Base-by-base conservation (phyloP, 805 yeast genomes). In the Vanderwaltozyma tropicalis region DNA sequence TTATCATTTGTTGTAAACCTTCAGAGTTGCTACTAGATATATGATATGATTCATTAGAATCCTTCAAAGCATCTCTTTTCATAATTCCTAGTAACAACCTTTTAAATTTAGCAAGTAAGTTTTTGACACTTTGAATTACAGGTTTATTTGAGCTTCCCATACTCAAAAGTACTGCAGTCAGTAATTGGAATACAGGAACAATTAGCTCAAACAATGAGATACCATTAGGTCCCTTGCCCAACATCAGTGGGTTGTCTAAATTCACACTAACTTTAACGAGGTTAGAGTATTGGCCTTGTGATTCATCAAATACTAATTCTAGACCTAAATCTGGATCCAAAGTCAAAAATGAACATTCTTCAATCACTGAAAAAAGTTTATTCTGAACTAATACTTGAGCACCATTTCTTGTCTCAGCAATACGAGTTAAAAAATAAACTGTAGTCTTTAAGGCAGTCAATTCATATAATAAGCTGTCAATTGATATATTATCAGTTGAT, bases 241-340 rank as follows among this genome's bases (percentile, higher is more conserved):
- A 45, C 20, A 31, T 28, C 17, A 73, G 45, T 3, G 82, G 76
- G 3, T 71, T 65, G 43, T 77, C 83, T 34, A 76, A 53, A 18
- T 71, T 68, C 35, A 77, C 52, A 32, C 66, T 71, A 17, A 75
- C 62, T 21, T 59, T 64, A 10, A 71, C 63, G 31, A 57, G 57
- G 12, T 55, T 55, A 3, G 63, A 51, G 22, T 52, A 48, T 25
- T 54, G 49, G 10, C 47, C 45, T 4, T 55, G 47, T 1, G 53
- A 45, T 34, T 65, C 67, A 39, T 64, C 70, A 37, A 72, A 63
- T 3, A 62, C 55, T 34, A 79, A 54, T 34, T 69, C 75, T 33
- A 82, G 60, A 0, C 94, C 95, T 26, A 86, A 62, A 52, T 82
- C 95, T 0, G 92, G 87, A 55, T 88, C 96, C 28, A 78, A 67